Conservation (phyloP, 129 eudicot genomes). For the Solidago caesia region DNA sequence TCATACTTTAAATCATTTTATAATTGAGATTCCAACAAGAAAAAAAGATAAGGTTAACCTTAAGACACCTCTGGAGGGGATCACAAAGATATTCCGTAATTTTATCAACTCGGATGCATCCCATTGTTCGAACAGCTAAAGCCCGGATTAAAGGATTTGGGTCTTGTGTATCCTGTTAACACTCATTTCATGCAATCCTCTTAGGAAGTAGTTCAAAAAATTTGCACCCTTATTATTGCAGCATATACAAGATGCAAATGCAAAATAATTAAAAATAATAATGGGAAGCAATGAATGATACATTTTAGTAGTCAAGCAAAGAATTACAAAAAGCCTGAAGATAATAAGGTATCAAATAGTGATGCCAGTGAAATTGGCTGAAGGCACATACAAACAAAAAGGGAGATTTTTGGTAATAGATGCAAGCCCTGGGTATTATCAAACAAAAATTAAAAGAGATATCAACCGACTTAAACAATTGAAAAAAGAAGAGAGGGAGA, state of each 20-base stretch:
- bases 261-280: not conserved
- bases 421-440: not conserved
- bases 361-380: not conserved
- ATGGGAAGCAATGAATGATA: not conserved
- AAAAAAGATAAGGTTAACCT: conserved; percentile 41
- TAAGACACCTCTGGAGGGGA: conserved; percentile 93
- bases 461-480: not conserved
- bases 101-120: conserved; percentile 95
- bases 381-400: not conserved
- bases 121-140: conserved; percentile 97
- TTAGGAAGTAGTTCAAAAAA: not conserved
- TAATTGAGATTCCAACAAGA: not conserved
- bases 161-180: conserved; percentile 82
- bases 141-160: conserved; percentile 96
- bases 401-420: not conserved
- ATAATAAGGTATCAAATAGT: not conserved
- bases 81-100: conserved; percentile 92
- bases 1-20: not conserved
- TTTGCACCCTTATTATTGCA: not conserved
- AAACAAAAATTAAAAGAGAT: not conserved
- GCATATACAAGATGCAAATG: not conserved
- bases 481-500: not conserved
- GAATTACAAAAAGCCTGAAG: not conserved
- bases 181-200: conserved; percentile 7
- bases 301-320: not conserved